phyloP scores from a whole-genome alignment of 805 yeast species.

The Metschnikowia reukaufii region DNA sequence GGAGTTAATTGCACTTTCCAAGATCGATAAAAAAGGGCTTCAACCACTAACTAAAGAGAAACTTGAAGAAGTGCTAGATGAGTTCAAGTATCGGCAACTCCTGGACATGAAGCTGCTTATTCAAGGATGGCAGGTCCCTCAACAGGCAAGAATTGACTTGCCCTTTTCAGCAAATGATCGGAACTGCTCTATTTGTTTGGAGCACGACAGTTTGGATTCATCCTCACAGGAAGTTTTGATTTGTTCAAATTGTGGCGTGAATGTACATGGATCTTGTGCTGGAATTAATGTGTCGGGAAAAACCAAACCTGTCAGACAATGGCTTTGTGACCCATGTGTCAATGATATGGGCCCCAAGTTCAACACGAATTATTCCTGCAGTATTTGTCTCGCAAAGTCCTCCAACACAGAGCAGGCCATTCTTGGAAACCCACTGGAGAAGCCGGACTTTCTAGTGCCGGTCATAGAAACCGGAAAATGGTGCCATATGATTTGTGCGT shows the following conservation, averaged over 20 bases:
- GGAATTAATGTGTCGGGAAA: slow-evolving; percentile 40
- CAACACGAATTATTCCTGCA: slow-evolving; percentile 60
- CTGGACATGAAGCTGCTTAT: slow-evolving; percentile 25
- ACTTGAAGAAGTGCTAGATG: slow-evolving; percentile 3
- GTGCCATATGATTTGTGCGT: slow-evolving; percentile 76
- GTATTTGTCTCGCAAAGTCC: slow-evolving; percentile 61
- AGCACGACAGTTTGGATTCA: slow-evolving; percentile 27
- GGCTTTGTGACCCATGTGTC: slow-evolving; percentile 82
- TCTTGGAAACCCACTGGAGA: slow-evolving; percentile 38
- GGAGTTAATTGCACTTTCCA: slow-evolving; percentile 5
- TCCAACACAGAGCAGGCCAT: slow-evolving; percentile 46
- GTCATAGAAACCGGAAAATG: slow-evolving; percentile 61
- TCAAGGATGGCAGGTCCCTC: slow-evolving; percentile 15
- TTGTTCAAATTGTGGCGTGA: slow-evolving; percentile 67
- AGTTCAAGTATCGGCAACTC: slow-evolving; percentile 21
- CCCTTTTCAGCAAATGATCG: slow-evolving; percentile 14
- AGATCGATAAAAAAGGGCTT: slow-evolving; percentile 23
- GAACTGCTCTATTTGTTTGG: slow-evolving; percentile 60
- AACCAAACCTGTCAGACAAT: slow-evolving; percentile 40
- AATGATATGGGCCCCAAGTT: slow-evolving; percentile 64
- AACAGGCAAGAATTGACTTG: slow-evolving; percentile 15
- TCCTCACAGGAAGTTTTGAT: slow-evolving; percentile 41
- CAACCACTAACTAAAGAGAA: slow-evolving; percentile 18
- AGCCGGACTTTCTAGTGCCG: slow-evolving; percentile 70
- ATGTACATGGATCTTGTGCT: slow-evolving; percentile 70